Evolutionary conservation across 768 basidiomycete genomes (phyloP).

Genomic region (Lyophyllum atratum): DNA sequence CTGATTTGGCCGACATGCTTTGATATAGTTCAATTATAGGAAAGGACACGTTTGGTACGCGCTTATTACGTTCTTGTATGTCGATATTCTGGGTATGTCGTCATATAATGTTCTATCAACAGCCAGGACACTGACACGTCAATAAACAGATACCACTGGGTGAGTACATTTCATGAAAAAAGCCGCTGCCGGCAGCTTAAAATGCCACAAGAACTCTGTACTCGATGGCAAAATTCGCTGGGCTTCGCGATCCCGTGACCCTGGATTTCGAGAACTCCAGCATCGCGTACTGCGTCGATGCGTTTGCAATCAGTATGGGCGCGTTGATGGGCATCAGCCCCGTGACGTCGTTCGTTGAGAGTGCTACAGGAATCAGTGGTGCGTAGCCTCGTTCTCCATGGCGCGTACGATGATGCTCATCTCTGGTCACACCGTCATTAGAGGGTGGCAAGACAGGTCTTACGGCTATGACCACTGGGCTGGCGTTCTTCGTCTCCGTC

Average conservation of each 20-base stretch:
- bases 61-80: slow-evolving; percentile 86
- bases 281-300: slow-evolving; percentile 81
- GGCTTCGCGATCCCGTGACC: slow-evolving; percentile 82
- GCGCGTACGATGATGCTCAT: neutral
- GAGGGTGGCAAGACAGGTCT: slow-evolving; percentile 91
- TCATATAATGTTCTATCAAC: neutral
- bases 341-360: slow-evolving; percentile 83
- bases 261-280: slow-evolving; percentile 86
- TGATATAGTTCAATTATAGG: slow-evolving; percentile 49
- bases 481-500: slow-evolving; percentile 80
- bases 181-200: neutral
- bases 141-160: slow-evolving; percentile 48
- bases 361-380: slow-evolving; percentile 79
- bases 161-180: slow-evolving; percentile 12
- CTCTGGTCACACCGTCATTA: slow-evolving; percentile 9
- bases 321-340: slow-evolving; percentile 80
- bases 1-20: neutral
- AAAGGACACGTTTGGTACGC: slow-evolving; percentile 87
- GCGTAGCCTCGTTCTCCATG: slow-evolving; percentile 18
- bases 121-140: neutral
- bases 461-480: slow-evolving; percentile 69
- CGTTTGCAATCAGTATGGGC: slow-evolving; percentile 80
- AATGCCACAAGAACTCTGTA: slow-evolving; percentile 64
- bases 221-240: slow-evolving; percentile 90
- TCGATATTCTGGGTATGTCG: slow-evolving; percentile 73